Evolutionary conservation across 2,329 filamentous ascomycete species (phyloP).

Genomic region (Nigrograna mackinnonii): DNA sequence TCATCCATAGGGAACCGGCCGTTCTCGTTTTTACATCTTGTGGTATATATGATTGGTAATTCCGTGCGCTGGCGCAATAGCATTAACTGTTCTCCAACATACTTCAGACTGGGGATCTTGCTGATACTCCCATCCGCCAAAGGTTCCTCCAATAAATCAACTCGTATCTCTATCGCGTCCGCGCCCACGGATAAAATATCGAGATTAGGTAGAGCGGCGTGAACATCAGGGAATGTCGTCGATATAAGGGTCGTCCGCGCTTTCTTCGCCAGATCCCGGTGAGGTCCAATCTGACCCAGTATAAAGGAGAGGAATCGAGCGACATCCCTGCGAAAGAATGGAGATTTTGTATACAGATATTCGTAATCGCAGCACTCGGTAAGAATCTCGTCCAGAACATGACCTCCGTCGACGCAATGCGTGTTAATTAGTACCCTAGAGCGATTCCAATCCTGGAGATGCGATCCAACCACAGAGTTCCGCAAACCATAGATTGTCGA

Average conservation of each 20-base stretch:
- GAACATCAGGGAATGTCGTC: constrained; percentile 85
- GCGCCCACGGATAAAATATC: constrained; percentile 86
- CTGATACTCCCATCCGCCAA: constrained; percentile 64
- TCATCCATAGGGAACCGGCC: constrained; percentile 84
- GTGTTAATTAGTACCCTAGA: constrained; percentile 73
- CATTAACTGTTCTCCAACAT: constrained; percentile 87
- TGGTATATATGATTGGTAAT: constrained; percentile 88
- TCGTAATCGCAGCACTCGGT: constrained; percentile 80
- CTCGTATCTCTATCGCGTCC: constrained; percentile 82
- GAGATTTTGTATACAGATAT: constrained; percentile 76
- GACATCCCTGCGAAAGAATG: constrained; percentile 75
- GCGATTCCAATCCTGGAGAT: constrained; percentile 60
- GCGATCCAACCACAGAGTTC: constrained; percentile 59
- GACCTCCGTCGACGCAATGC: constrained; percentile 69
- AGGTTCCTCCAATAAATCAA: constrained; percentile 78
- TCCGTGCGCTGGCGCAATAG: constrained; percentile 80
- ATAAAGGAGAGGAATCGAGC: constrained; percentile 79
- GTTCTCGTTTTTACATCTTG: constrained; percentile 79
- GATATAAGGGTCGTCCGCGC: constrained; percentile 82
- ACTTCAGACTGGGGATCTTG: constrained; percentile 74
- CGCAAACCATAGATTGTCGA: constrained; percentile 71
- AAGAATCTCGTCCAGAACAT: constrained; percentile 65
- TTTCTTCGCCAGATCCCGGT: constrained; percentile 77
- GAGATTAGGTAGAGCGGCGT: constrained; percentile 79
- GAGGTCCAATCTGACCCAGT: constrained; percentile 76